Evolutionary conservation across 2,329 filamentous ascomycete species (phyloP).

Genomic region (Hawksworthiomyces lignivorus): DNA sequence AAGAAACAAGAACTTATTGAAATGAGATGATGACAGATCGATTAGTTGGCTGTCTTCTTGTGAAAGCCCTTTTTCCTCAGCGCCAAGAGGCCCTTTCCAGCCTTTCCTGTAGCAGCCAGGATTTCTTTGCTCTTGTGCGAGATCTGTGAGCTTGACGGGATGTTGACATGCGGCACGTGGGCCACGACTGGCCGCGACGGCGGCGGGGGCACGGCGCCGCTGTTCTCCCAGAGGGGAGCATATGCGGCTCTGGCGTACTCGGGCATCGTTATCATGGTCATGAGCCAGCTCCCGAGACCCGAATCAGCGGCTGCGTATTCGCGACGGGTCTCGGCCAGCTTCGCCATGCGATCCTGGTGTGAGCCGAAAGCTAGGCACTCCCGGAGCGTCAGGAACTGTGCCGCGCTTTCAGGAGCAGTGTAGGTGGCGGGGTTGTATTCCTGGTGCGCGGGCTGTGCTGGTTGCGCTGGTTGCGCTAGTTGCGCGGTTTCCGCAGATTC

Average conservation of each 20-base stretch:
- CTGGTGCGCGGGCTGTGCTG: no score
- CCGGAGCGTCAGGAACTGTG: slow-evolving; percentile 27
- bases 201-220: slow-evolving; percentile 9
- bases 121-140: slow-evolving; percentile 84
- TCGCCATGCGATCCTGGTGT: slow-evolving; percentile 60
- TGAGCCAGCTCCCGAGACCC: slow-evolving; percentile 58
- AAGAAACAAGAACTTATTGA: no score
- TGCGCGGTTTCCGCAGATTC: background rate
- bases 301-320: slow-evolving; percentile 67
- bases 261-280: slow-evolving; percentile 34
- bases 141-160: slow-evolving; percentile 54
- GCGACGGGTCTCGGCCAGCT: slow-evolving; percentile 64
- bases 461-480: slow-evolving; percentile 2
- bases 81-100: slow-evolving; percentile 83
- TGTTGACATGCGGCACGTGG: slow-evolving; percentile 30
- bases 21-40: no score
- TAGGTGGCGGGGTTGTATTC: background rate
- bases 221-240: slow-evolving; percentile 17
- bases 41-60: slow-evolving; percentile 12
- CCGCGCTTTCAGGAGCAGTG: slow-evolving; percentile 1
- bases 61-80: slow-evolving; percentile 80
- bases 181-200: slow-evolving; percentile 30
- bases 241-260: slow-evolving; percentile 35
- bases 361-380: slow-evolving; percentile 68
- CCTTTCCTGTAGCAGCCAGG: slow-evolving; percentile 77